Base-by-base conservation (phyloP, 345 rosid genomes). In the Salix dunnii region DNA sequence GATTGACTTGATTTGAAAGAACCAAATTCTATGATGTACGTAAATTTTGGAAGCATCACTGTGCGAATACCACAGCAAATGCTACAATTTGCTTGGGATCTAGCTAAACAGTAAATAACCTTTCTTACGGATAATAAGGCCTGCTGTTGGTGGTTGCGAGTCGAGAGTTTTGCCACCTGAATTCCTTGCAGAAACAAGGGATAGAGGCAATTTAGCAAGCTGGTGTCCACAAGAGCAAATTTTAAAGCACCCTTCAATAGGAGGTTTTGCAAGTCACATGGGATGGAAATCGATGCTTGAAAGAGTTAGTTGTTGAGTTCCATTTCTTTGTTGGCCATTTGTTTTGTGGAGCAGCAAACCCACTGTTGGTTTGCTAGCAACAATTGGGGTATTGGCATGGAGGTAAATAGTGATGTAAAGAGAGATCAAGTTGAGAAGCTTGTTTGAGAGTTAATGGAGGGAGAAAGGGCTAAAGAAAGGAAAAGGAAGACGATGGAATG, bases 171-270 rank as follows among this genome's bases (percentile, higher is more conserved):
- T 74, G 48, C 48, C 77, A 20, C 6, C 21, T 4, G 36, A 74
- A 28, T 74, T 74, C 38, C 27, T 43, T 11, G 40, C 3, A 13
- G 76, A 62, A 30, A 43, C 60, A 0, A 74, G 63, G n/a, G 68
- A 43, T 1, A 42, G 60, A 5, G 69, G 69, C 36, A 18, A 40
- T 10, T 1, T 40, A 13, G 53, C 68, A 63, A 18, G 60, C 11
- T 74, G 76, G 76, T 28, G 76, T 62, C 58, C 28, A 2, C 76
- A 74, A 20, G 76, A 74, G 13, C 3, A 63, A 16, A 17, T 74
- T 8, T 33, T 74, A 23, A 63, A 74, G 9, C 70, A 63, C 17
- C 69, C 69, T 10, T 46, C 76, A 20, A 25, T 42, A 0, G 69
- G 76, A 28, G 61, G 40, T 4, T 63, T 63, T 13, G 33, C 18